A percentile compares a stretch with the other conserved stretches of the same genome.
phyloP scores from a whole-genome alignment of 1,284 basidiomycete genomes.

The Tilletia indica region DNA sequence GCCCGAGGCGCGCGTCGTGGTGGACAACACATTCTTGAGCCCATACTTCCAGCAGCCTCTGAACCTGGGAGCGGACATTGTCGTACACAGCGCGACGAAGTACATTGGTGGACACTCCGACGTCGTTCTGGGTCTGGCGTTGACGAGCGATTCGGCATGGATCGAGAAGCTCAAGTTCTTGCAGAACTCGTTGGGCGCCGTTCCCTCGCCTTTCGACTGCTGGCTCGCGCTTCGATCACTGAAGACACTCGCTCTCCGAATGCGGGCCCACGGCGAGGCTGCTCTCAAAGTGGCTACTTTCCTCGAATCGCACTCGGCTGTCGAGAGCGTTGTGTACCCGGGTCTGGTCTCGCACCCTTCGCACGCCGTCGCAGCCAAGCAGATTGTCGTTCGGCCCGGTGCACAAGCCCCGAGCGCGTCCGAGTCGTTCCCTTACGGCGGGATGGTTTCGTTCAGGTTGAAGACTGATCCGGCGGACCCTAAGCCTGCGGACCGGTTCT shows the following conservation, averaged over 20 bases:
- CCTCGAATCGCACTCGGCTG: slow-evolving; percentile 62
- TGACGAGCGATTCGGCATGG: slow-evolving; percentile 41
- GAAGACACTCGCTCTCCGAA: slow-evolving; percentile 69
- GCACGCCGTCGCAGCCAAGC: slow-evolving; percentile 38
- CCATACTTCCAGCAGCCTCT: slow-evolving; percentile 89
- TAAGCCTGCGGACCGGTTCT: slow-evolving; percentile 67
- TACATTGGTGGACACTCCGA: slow-evolving; percentile 93
- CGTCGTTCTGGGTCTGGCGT: slow-evolving; percentile 51
- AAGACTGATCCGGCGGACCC: slow-evolving; percentile 38
- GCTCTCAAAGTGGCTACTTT: slow-evolving; percentile 74
- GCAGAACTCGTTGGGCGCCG: slow-evolving; percentile 85
- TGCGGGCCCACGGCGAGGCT: slow-evolving; percentile 81
- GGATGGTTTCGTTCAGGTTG: slow-evolving; percentile 60
- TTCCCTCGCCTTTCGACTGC: slow-evolving; percentile 82
- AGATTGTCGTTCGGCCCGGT: slow-evolving; percentile 41
- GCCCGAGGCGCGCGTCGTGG: slow-evolving; percentile 39
- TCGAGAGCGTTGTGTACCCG: slow-evolving; percentile 81
- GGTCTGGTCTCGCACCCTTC: slow-evolving; percentile 60
- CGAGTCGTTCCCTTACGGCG: slow-evolving; percentile 51
- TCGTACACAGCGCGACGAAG: slow-evolving; percentile 69
- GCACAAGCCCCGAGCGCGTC: slow-evolving; percentile 23
- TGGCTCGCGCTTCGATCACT: slow-evolving; percentile 88
- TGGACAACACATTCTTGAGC: slow-evolving; percentile 64
- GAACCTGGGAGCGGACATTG: slow-evolving; percentile 77
- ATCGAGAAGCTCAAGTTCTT: slow-evolving; percentile 66